Percentiles rank a stretch among this genome's conserved stretches.
phyloP scores from a whole-genome alignment of 495 filamentous ascomycete genomes.

The Pyronema omphalodes region DNA sequence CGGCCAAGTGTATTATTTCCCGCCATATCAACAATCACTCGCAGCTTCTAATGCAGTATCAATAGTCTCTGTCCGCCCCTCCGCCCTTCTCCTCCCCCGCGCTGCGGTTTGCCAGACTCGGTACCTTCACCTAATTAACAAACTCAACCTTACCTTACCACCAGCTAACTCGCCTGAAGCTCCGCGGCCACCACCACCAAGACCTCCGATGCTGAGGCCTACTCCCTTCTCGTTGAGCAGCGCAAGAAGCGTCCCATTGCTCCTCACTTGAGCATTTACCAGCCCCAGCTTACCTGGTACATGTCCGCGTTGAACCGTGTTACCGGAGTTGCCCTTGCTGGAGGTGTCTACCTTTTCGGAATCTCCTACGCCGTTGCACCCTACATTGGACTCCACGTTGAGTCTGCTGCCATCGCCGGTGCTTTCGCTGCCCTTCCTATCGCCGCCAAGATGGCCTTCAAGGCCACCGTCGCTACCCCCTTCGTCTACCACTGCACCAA shows the following conservation, averaged over 20 bases:
- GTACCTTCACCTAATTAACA: not conserved
- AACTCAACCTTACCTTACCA: not conserved
- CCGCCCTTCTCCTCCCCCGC: not conserved
- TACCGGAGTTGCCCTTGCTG: slow-evolving; percentile 54
- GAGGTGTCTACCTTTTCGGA: slow-evolving; percentile 65
- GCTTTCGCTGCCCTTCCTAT: slow-evolving; percentile 56
- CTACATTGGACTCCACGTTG: slow-evolving; percentile 65
- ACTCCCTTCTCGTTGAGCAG: slow-evolving; percentile 63
- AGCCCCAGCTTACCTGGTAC: slow-evolving; percentile 74
- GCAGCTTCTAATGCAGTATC: not conserved
- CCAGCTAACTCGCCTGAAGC: slow-evolving; percentile 6
- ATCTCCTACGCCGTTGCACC: slow-evolving; percentile 70
- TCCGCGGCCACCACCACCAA: slow-evolving; percentile 16
- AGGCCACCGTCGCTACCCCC: slow-evolving; percentile 55
- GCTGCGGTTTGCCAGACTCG: not conserved
- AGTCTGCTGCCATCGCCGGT: slow-evolving; percentile 58
- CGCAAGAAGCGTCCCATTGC: slow-evolving; percentile 68
- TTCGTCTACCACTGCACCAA: slow-evolving; percentile 79
- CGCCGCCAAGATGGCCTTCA: slow-evolving; percentile 48
- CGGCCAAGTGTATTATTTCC: slow-evolving; percentile 13
- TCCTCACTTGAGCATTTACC: slow-evolving; percentile 81
- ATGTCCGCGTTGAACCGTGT: slow-evolving; percentile 56
- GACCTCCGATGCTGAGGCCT: slow-evolving; percentile 28
- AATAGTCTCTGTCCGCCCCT: not conserved
- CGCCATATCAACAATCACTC: not conserved